Percentiles rank a stretch among this genome's conserved stretches.
phyloP scores from a whole-genome alignment of 179 eudicot species.

The Pouteria campechiana region DNA sequence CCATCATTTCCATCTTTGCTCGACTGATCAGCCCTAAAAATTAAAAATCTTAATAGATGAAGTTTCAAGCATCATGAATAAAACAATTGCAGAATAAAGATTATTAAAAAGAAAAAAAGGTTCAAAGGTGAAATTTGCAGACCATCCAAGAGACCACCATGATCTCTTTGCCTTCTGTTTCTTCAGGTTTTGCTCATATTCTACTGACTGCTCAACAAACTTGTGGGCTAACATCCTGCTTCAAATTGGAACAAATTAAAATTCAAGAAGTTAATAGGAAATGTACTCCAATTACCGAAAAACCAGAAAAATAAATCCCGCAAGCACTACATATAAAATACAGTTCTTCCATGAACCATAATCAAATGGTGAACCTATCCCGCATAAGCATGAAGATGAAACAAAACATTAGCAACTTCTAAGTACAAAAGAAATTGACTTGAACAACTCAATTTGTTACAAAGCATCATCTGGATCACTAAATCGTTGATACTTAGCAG shows the following conservation, averaged over 20 bases:
- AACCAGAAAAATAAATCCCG: no score
- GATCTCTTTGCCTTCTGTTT: slow-evolving; percentile 70
- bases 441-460: no score
- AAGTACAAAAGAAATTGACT: no score
- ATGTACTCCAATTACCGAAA: no score
- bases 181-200: slow-evolving; percentile 33
- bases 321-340: no score
- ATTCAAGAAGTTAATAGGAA: no score
- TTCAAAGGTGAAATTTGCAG: neutral
- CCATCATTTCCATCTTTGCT: slow-evolving; percentile 54
- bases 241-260: neutral
- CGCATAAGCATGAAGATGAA: no score
- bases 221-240: slow-evolving; percentile 95
- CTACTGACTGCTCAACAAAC: slow-evolving; percentile 72
- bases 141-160: slow-evolving; percentile 99
- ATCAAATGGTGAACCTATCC: no score
- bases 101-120: neutral
- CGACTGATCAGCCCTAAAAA: slow-evolving; percentile 53
- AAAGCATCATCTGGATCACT: no score
- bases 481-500: no score
- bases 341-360: no score
- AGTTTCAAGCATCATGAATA: slow-evolving; percentile 1
- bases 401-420: no score
- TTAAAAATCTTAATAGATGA: neutral
- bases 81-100: neutral